These are phyloP conservation scores for Ceratobasidium sp. DNA, from an alignment of 1,284 basidiomycete genomes.

Conservation along the genomic window DNA sequence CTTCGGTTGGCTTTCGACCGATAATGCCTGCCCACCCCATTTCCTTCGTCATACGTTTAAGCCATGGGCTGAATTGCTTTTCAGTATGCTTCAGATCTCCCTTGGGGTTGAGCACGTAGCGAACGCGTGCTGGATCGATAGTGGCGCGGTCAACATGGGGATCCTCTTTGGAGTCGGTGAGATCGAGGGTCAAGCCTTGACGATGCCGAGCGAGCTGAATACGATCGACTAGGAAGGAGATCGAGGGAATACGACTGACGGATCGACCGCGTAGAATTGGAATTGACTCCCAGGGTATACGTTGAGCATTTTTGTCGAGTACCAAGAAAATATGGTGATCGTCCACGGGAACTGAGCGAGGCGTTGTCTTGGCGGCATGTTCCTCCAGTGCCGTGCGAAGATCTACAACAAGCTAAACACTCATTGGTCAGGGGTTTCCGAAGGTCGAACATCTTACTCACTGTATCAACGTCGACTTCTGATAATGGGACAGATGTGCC, in stretches of 20 bases:
- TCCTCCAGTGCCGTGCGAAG: slow-evolving; percentile 74
- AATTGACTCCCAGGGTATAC: slow-evolving; percentile 95
- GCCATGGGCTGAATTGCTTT: slow-evolving; percentile 79
- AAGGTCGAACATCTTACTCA: slow-evolving; percentile 48
- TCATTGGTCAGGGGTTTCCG: neutral
- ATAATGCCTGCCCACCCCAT: slow-evolving; percentile 85
- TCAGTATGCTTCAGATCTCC: slow-evolving; percentile 89
- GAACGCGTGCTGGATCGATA: slow-evolving; percentile 73
- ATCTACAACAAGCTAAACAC: slow-evolving; percentile 61
- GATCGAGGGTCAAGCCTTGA: slow-evolving; percentile 41
- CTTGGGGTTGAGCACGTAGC: slow-evolving; percentile 90
- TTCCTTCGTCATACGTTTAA: slow-evolving; percentile 63
- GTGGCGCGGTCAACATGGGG: slow-evolving; percentile 55
- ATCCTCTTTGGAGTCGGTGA: slow-evolving; percentile 9
- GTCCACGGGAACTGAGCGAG: slow-evolving; percentile 44
- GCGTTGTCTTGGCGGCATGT: slow-evolving; percentile 56
- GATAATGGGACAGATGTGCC: slow-evolving; percentile 88
- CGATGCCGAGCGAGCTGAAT: slow-evolving; percentile 64
- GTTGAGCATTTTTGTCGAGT: slow-evolving; percentile 88
- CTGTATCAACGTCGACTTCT: slow-evolving; percentile 91
- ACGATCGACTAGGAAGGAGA: slow-evolving; percentile 88
- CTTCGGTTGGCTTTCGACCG: slow-evolving; percentile 78
- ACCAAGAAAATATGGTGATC: slow-evolving; percentile 82
- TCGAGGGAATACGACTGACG: slow-evolving; percentile 87
- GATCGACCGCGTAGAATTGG: slow-evolving; percentile 84